Evolutionary conservation across 2,329 filamentous ascomycete genomes (phyloP).

Genomic region (Rutstroemia sp.): DNA sequence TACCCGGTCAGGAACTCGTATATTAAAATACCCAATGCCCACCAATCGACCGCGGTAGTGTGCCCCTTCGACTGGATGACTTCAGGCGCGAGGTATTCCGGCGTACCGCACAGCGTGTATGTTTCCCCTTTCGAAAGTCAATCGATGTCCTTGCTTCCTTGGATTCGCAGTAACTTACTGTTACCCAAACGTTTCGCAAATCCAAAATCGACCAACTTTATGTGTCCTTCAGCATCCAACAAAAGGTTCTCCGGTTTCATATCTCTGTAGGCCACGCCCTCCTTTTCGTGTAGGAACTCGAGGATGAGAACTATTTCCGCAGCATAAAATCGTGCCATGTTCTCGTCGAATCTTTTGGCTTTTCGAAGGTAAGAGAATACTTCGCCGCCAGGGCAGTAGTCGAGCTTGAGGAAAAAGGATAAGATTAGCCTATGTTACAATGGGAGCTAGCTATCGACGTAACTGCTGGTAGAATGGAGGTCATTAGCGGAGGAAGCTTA

Average conservation of each 20-base stretch:
- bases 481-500: constrained; percentile 28
- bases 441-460: neutral
- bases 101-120: constrained; percentile 77
- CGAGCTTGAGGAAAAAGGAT: constrained; percentile 38
- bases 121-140: constrained; percentile 29
- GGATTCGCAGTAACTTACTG: constrained; percentile 31
- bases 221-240: constrained; percentile 68
- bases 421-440: neutral
- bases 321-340: constrained; percentile 72
- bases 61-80: constrained; percentile 78
- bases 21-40: constrained; percentile 76
- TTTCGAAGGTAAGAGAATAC: constrained; percentile 77
- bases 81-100: constrained; percentile 77
- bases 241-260: constrained; percentile 79
- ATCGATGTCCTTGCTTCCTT: neutral
- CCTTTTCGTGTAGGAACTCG: constrained; percentile 71
- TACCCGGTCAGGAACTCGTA: constrained; percentile 83
- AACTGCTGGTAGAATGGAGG: neutral
- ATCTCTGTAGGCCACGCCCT: constrained; percentile 74
- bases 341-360: constrained; percentile 71
- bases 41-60: constrained; percentile 75
- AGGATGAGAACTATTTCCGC: constrained; percentile 78
- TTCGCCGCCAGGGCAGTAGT: constrained; percentile 78
- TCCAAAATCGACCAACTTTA: constrained; percentile 79
- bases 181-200: constrained; percentile 73